Conservation (phyloP, 345 rosid genomes). For the Balakata baccata region DNA sequence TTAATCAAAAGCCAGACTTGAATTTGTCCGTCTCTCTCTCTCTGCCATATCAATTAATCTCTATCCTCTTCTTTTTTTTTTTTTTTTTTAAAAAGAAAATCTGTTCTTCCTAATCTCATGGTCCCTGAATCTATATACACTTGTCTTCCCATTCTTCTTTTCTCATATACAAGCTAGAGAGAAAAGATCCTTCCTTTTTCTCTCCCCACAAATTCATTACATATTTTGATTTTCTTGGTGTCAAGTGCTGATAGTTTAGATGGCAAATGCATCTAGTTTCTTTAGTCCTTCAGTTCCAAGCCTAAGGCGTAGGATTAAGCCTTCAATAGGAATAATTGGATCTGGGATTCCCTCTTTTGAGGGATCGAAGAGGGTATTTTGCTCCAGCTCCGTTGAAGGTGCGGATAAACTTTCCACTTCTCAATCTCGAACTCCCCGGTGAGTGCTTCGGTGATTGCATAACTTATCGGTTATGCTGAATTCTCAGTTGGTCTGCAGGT, state of each 20-base stretch:
- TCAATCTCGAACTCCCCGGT: constrained; percentile 58
- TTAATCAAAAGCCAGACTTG: background rate
- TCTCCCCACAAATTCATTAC: background rate
- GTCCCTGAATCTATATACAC: constrained; percentile 12
- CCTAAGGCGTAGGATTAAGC: constrained; percentile 40
- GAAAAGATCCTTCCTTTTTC: constrained; percentile 25
- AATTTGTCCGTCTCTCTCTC: constrained; percentile 7
- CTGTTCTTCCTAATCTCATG: constrained; percentile 19
- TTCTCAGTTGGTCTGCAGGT: constrained; percentile 8
- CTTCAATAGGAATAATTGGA: constrained; percentile 52
- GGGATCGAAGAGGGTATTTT: constrained; percentile 48
- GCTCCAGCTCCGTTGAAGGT: constrained; percentile 50
- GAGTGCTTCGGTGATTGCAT: constrained; percentile 18
- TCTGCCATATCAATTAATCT: constrained; percentile 2
- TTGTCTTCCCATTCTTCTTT: constrained; percentile 2
- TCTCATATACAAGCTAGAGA: constrained; percentile 16
- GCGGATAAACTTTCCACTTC: constrained; percentile 51
- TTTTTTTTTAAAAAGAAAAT: background rate
- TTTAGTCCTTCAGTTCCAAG: constrained; percentile 59
- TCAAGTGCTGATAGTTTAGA: constrained; percentile 20
- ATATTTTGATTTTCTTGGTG: background rate
- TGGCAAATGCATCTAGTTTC: constrained; percentile 84
- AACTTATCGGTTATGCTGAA: background rate
- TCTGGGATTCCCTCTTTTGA: constrained; percentile 54
- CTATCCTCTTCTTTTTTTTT: background rate